Evolutionary conservation across 148 eudicot genomes (phyloP), one percentile per base, ranked within the genome.

Genomic region (Rhododendron henanense): DNA sequence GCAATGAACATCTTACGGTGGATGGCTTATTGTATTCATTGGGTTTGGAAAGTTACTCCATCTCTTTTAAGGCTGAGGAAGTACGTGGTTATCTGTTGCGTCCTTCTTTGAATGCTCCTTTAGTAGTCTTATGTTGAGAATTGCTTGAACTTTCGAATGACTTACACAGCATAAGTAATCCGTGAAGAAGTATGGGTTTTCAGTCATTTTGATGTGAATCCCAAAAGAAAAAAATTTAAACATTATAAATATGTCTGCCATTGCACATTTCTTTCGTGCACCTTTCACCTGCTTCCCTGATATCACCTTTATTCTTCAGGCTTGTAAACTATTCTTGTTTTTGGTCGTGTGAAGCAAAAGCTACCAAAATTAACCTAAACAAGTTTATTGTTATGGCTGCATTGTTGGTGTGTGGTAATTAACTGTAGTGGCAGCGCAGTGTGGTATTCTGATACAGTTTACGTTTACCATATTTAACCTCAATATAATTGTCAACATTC

Each of bases 51-150:
- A 94, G 92, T 79, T 97, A 89, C 76, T 69, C 90, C 67, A 90
- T 94, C 61, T 53, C 45, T 88, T 95, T 97, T 90, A 94, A 95
- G 93, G 96, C 93, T 78, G 99, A 97, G 90, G 98, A 95, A 91
- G 99, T 95, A 90, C 23, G 92, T 86, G 35, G 51, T 15, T 59
- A 33, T 74, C 50, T 25, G 14, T 44, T 21, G 45, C 0, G 9
- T 14, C 76, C 85, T 57, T 71, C 39, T 61, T 41, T n/a, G 51
- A 63, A 45, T 83, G 61, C 81, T 73, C 35, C 75, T 35, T 73
- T 13, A 21, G 31, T 84, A 37, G 6, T 74, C 37, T 51, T 84
- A 4, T 23, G 7, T 47, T 53, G 50, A 74, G 39, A 37, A 19
- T 28, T 73, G 39, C 28, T 33, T 71, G 5, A 47, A 48, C 39